Base-by-base conservation (phyloP, 345 rosid genomes). In the Eucalyptus pumila region DNA sequence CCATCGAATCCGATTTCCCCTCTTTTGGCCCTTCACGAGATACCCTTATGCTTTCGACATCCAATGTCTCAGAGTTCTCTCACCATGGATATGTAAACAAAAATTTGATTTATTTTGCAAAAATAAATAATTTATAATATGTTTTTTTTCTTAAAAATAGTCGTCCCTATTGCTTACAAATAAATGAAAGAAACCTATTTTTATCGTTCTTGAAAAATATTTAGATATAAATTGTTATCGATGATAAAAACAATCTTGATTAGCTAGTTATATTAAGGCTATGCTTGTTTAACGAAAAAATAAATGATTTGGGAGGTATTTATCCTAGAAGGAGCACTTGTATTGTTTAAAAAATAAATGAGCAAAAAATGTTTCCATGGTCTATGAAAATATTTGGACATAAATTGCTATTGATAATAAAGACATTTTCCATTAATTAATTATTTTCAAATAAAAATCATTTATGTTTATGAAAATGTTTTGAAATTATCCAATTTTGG, bases 211-310 rank as follows among this genome's bases (percentile, higher is more conserved):
- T 10, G 30, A 24, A 24, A 51, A 27, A 27, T 62, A 4, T 1
- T 27, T 62, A 62, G 1, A 0, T 27, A 62, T 62, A 62, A 60
- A 62, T 62, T 7, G 0, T 27, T 60, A 6, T 60, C 4, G 0
- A 27, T 6, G 15, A 60, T 60, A 0, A 60, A 60, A 60, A 60
- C 1, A 62, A 62, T 62, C 11, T 52, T 52, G 11, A 52, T 24
- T 56, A 56, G 62, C 2, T 24, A 56, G 27, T 56, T 56, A 56
- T 56, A 9, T 56, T 0, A 21, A 56, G 5, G 17, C 6, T 27
- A 1, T 1, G 2, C n/a, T 62, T 62, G 1, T 30, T 30, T 30
- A 50, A 0, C 1, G 11, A 9, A 9, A 30, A 30, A 32, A 32
- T 67, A 9, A n/a, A 15, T 32, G 21, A 67, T 67, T 15, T n/a